Percentiles rank a stretch among this genome's conserved stretches.
These are phyloP conservation scores for Salix brachista DNA, from an alignment of 345 rosid species.

Conservation along the genomic window DNA sequence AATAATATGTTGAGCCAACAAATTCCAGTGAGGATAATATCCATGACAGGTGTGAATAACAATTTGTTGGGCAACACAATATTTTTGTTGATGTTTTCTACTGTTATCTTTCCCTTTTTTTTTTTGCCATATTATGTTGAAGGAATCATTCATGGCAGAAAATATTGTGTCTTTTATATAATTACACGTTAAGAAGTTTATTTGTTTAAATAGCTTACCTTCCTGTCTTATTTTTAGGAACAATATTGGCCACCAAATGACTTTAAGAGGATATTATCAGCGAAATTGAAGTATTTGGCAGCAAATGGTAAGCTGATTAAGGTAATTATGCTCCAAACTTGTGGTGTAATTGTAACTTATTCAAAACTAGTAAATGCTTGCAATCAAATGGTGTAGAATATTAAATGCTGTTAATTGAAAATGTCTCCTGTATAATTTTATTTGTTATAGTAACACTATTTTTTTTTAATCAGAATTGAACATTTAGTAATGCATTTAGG, in stretches of 20 bases:
- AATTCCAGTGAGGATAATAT: not conserved
- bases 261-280: conserved; percentile 77
- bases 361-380: not conserved
- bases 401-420: not conserved
- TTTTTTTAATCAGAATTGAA: not conserved
- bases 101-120: not conserved
- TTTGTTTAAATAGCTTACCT: conserved; percentile 4
- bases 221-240: conserved; percentile 42
- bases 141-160: not conserved
- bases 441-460: not conserved
- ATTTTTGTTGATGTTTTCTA: not conserved
- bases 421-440: not conserved
- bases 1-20: not conserved
- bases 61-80: not conserved
- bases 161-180: not conserved
- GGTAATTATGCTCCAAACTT: conserved; percentile 38
- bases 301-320: conserved; percentile 71
- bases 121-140: not conserved
- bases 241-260: conserved; percentile 92
- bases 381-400: not conserved
- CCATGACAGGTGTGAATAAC: not conserved
- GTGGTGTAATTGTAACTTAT: conserved; percentile 2
- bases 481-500: not conserved
- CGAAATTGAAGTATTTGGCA: conserved; percentile 75
- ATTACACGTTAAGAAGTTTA: not conserved